A percentile compares a stretch with the other conserved stretches of the same genome.
Conservation (phyloP, 2,329 filamentous ascomycete species). For the Penicillium polonicum region DNA sequence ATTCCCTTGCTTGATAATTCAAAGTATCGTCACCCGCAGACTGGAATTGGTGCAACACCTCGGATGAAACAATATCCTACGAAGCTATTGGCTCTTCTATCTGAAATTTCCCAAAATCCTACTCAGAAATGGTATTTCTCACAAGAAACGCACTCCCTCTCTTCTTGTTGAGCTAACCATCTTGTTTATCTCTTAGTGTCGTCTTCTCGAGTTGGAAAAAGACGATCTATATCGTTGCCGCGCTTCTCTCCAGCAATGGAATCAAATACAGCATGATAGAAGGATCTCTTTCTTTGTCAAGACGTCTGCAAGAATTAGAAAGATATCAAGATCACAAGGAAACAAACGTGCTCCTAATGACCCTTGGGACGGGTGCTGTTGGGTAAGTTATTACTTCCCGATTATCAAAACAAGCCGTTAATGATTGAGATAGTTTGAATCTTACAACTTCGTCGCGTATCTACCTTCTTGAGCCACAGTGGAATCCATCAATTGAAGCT, state of each 20-base stretch:
- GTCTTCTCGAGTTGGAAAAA: neutral
- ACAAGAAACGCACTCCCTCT: neutral
- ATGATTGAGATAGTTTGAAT: neutral
- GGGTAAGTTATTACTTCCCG: neutral
- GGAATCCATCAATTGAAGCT: slow-evolving; percentile 8
- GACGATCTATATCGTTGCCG: neutral
- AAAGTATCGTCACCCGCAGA: neutral
- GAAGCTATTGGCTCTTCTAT: neutral
- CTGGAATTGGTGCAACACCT: neutral
- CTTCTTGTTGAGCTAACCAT: neutral
- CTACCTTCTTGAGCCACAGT: slow-evolving; percentile 9
- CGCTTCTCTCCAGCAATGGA: neutral
- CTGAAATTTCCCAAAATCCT: neutral
- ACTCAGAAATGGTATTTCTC: neutral
- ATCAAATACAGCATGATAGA: neutral
- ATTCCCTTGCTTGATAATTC: neutral
- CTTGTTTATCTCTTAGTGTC: neutral
- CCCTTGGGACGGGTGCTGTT: neutral
- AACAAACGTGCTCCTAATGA: neutral
- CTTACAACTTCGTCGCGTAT: neutral
- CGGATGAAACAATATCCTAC: neutral
- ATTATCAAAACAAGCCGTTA: neutral
- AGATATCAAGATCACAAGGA: neutral
- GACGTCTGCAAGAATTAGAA: neutral
- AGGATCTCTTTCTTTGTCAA: neutral